Evolutionary conservation across 345 rosid species (phyloP), one percentile per base, ranked within the genome.

Genomic region (Aegle marmelos): DNA sequence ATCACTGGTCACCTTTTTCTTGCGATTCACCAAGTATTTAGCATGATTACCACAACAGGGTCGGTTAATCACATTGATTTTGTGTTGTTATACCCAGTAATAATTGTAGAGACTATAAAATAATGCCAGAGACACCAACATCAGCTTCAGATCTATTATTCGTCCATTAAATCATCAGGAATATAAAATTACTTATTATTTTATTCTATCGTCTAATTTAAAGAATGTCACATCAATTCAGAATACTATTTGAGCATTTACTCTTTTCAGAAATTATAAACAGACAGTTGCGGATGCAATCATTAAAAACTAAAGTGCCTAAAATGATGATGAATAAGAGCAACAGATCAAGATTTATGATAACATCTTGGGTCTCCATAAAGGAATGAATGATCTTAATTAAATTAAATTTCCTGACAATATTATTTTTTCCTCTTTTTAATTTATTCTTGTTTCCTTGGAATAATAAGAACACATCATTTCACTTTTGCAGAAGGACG

Each of bases 241-340:
- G n/a, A n/a, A n/a, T n/a, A n/a, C n/a, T n/a, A 9, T 37, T 37
- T 5, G 0, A 9, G 11, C 41, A 37, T 2, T 2, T 37, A 2
- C 41, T 37, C 7, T 45, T 45, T 45, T 34, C 27, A 14, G 2
- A 16, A 65, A 39, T 30, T 31, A 72, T 13, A 56, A 54, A 73
- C 6, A 58, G 27, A 76, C 70, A 64, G 68, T 50, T 33, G 68
- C 53, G 78, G 90, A 80, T 85, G 84, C 25, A 74, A 85, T 90
- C 45, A 87, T 90, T 86, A 86, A 82, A 82, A 87, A 86, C 24
- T 64, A 79, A 81, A 82, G 80, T 66, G 82, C 67, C 72, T 58
- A 33, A 2, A 25, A 68, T 72, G 60, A 76, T 83, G 81, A 58
- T 72, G 76, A 70, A 53, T 30, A 33, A 61, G 54, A 34, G 14